A percentile compares a stretch with the other conserved stretches of the same genome.
Conservation (phyloP, 116 monocot genomes). For the Trichopus zeylanicus region DNA sequence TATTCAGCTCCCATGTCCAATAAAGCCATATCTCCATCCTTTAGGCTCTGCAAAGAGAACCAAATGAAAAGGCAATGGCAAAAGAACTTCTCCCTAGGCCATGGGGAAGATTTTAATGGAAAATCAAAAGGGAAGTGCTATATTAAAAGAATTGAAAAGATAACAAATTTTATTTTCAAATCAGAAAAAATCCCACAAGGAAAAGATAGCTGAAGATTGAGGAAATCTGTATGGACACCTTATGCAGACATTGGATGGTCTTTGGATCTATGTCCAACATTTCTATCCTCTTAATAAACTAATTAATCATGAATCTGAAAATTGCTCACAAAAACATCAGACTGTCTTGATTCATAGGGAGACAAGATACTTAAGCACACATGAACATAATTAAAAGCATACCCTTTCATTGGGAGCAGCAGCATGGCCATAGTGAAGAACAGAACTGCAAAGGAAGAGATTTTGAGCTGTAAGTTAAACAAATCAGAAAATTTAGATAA, state of each 20-base stretch:
- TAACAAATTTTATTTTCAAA: too few relatives aligned
- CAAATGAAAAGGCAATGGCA: neutral
- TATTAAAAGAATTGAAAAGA: too few relatives aligned
- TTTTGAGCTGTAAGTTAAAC: neutral
- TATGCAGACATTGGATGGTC: too few relatives aligned
- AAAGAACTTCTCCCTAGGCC: too few relatives aligned
- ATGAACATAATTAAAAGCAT: conserved; percentile 9
- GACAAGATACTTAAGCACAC: conserved; percentile 1
- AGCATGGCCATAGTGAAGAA: conserved; percentile 99
- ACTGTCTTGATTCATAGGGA: neutral
- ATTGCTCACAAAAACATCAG: neutral
- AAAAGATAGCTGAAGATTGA: too few relatives aligned
- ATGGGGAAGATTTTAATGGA: too few relatives aligned
- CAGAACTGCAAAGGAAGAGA: conserved; percentile 50
- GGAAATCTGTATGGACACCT: too few relatives aligned
- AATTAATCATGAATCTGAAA: too few relatives aligned
- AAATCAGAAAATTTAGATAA: neutral
- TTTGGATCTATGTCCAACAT: too few relatives aligned
- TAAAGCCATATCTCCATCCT: conserved; percentile 85
- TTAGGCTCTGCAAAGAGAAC: conserved; percentile 43
- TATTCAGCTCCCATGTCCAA: conserved; percentile 99
- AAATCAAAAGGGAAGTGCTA: too few relatives aligned
- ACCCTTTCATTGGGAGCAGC: conserved; percentile 98
- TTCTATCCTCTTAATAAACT: too few relatives aligned
- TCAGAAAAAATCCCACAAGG: too few relatives aligned